Evolutionary conservation across 2,329 filamentous ascomycete species (phyloP).

Genomic region (Reticulascus tulasneorum): DNA sequence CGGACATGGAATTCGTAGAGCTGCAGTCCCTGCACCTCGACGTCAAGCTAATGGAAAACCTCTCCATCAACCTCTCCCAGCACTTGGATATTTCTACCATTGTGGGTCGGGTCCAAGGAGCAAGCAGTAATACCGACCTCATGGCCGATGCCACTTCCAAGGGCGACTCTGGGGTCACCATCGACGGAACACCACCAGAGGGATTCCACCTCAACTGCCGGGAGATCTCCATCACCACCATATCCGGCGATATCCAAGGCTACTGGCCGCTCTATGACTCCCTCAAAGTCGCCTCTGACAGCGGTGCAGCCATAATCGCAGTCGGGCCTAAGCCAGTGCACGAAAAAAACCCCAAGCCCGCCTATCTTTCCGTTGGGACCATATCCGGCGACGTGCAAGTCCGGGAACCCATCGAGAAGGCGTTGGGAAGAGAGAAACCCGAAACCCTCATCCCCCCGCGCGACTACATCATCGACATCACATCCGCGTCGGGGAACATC

Average conservation of each 20-base stretch:
- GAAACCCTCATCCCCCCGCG: conserved; percentile 33
- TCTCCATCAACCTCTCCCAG: conserved; percentile 29
- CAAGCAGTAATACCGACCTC: conserved; percentile 18
- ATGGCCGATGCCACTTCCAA: conserved; percentile 16
- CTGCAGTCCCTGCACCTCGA: conserved; percentile 35
- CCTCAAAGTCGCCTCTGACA: conserved; percentile 38
- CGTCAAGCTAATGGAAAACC: conserved; percentile 34
- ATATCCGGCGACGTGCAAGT: conserved; percentile 40
- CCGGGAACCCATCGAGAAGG: conserved; percentile 32
- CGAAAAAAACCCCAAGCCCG: conserved; percentile 28
- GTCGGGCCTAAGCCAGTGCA: conserved; percentile 37
- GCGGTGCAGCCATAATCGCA: conserved; percentile 37
- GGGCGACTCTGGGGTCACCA: conserved; percentile 18
- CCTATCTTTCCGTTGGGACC: conserved; percentile 36
- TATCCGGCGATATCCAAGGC: conserved; percentile 40
- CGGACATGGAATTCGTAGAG: conserved; percentile 31
- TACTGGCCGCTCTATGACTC: conserved; percentile 49
- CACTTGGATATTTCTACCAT: conserved; percentile 29
- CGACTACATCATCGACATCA: conserved; percentile 41
- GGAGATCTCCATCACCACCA: conserved; percentile 36
- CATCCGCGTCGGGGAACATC: conserved; percentile 42
- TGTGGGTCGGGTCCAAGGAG: conserved; percentile 33
- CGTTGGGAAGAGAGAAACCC: conserved; percentile 13
- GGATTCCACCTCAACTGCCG: conserved; percentile 40
- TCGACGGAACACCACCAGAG: conserved; percentile 17